Base-by-base conservation (phyloP, 805 yeast species). In the Kazachstania taianensis region DNA sequence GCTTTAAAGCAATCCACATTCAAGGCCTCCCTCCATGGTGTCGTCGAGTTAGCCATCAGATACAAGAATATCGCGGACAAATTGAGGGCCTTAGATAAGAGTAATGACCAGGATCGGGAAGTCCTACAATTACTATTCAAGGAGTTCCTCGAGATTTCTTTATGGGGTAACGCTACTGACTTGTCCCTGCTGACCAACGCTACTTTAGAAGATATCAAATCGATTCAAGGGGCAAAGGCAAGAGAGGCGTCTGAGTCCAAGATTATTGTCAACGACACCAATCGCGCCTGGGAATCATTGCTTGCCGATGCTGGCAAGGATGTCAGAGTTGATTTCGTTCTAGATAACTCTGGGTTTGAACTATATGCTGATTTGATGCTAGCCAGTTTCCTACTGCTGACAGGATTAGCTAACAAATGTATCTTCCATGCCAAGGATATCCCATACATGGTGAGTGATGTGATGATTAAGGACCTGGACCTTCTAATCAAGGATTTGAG, bases 101-200 rank as follows among this genome's bases (percentile, higher is more conserved):
- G 19, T 7, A 35, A 20, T 13, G 40, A 42, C 3, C 41, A 46
- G 13, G 71, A 66, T 39, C 41, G 41, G 1, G 75, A 71, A 4
- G 56, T 69, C 0, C 57, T 78, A 42, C 57, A 66, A 41, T 48
- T 79, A 9, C 62, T 85, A 30, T 87, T 86, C 65, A 72, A 68
- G 42, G 99, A 92, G 55, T 81, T 87, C 43, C 61, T 82, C 29
- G 94, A 86, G 53, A 73, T 89, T 37, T 83, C 96, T 0, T 62
- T 92, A 36, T 92, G 99, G 99, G 99, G 99, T 19, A 92, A 92
- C 59, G 96, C 97, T 14, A 84, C 96, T 4, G 99, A 92, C 59
- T 69, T 92, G 52, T 85, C 96, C 0, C 64, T 94, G 36, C 67
- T 92, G 43, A 87, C 94, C 4, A 86, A 83, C 40, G 85, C 89